Percentiles rank a stretch among this genome's conserved stretches.
Conservation (phyloP, 352 stramenopile genomes). For the Pelagophyceae sp. region DNA sequence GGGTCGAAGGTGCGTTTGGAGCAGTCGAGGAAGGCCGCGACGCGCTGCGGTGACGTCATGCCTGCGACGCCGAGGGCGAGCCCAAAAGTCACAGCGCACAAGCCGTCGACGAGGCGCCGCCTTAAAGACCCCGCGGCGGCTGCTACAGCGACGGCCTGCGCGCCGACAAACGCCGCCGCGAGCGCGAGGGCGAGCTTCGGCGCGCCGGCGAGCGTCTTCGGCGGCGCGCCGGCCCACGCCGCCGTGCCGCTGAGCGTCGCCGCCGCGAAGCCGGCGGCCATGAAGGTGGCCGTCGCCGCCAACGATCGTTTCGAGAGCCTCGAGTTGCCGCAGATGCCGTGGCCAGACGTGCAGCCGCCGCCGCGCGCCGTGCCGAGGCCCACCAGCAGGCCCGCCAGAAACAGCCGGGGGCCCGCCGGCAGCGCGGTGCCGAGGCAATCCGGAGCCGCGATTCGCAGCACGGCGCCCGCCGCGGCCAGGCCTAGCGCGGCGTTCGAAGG, state of each 20-base stretch:
- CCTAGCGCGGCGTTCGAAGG: no score
- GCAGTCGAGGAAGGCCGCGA: not conserved
- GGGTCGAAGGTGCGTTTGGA: not conserved
- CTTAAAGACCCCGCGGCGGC: not conserved
- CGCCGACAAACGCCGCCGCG: not conserved
- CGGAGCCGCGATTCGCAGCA: not conserved
- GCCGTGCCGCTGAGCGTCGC: not conserved
- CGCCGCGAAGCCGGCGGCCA: not conserved
- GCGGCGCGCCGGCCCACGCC: not conserved
- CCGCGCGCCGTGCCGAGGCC: not conserved
- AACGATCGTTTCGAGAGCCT: not conserved
- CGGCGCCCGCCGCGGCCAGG: not conserved
- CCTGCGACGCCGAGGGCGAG: not conserved
- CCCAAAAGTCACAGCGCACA: not conserved
- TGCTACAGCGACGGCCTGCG: not conserved
- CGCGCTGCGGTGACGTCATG: not conserved
- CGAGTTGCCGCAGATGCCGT: slow-evolving; percentile 13
- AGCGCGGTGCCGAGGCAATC: not conserved
- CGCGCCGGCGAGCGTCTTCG: not conserved
- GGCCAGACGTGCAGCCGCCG: not conserved
- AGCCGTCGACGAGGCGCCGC: not conserved
- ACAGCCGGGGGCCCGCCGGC: not conserved
- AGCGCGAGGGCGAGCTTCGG: not conserved
- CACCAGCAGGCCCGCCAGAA: not conserved
- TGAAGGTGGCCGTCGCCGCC: slow-evolving; percentile 5